Percentiles rank a stretch among this genome's conserved stretches.
These are phyloP conservation scores for Nannochloropsis gaditana DNA, from an alignment of 108 stramenopile genomes.

Conservation along the genomic window DNA sequence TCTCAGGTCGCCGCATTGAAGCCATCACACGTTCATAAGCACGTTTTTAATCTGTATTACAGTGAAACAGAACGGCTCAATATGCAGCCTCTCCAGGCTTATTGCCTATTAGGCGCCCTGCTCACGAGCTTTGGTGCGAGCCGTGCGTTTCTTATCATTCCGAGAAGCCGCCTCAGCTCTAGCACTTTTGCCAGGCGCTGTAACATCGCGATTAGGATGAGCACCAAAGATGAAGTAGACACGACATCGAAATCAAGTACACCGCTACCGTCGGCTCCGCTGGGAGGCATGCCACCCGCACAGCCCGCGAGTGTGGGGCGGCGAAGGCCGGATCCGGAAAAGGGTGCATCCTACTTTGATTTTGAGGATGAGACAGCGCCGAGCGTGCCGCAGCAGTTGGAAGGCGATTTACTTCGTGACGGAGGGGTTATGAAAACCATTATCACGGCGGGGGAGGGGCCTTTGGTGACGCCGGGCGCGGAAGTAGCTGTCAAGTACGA, in stretches of 20 bases:
- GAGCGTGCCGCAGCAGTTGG: neutral
- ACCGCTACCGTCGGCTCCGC: neutral
- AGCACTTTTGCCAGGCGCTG: neutral
- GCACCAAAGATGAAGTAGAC: slow-evolving; percentile 1
- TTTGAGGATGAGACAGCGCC: neutral
- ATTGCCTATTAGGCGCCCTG: no score
- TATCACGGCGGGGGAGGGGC: neutral
- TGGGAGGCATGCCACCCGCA: slow-evolving; percentile 10
- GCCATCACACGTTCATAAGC: no score
- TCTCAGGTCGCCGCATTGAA: no score
- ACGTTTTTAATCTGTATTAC: no score
- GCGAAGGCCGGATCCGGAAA: neutral
- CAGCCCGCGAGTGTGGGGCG: neutral
- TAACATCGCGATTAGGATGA: neutral
- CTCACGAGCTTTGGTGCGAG: neutral
- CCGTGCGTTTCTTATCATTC: slow-evolving; percentile 15
- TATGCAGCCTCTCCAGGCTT: no score
- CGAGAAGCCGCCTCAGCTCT: neutral
- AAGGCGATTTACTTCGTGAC: slow-evolving; percentile 15
- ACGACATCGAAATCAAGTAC: neutral
- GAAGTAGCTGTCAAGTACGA: slow-evolving; percentile 4
- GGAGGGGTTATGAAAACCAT: neutral
- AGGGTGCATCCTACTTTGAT: neutral
- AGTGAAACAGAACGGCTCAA: no score
- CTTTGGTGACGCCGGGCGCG: slow-evolving; percentile 13